phyloP scores from a whole-genome alignment of 2,329 filamentous ascomycete species.

The Arthroderma uncinatum region DNA sequence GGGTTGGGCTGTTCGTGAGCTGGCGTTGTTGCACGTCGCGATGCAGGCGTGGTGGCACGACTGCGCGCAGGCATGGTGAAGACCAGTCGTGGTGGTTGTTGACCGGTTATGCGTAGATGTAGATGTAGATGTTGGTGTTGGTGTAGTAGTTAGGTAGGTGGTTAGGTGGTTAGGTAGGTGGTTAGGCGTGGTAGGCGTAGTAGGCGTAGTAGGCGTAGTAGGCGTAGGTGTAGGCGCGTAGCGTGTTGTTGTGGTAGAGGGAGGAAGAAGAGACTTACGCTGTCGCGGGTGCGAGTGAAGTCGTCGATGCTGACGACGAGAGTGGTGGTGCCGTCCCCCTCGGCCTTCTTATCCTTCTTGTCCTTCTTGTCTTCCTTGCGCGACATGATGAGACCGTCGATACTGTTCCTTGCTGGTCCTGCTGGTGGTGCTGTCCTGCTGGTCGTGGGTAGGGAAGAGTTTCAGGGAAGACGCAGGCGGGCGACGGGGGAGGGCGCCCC shows the following conservation, averaged over 20 bases:
- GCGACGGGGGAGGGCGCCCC: background rate
- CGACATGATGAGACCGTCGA: slow-evolving; percentile 28
- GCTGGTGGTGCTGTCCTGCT: background rate
- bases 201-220: too few relatives aligned
- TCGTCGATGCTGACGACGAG: slow-evolving; percentile 52
- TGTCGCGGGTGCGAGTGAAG: slow-evolving; percentile 69
- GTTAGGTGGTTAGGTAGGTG: too few relatives aligned
- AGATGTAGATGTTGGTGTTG: background rate
- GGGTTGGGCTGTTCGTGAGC: too few relatives aligned
- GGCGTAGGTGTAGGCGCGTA: background rate
- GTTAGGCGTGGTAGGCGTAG: too few relatives aligned
- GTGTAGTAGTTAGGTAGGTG: too few relatives aligned
- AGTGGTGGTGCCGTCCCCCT: slow-evolving; percentile 22
- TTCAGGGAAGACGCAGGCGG: too few relatives aligned
- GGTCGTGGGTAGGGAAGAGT: background rate
- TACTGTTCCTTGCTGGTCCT: background rate
- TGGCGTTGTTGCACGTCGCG: too few relatives aligned
- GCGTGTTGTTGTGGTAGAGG: background rate
- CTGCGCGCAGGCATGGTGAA: background rate
- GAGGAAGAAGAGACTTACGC: slow-evolving; percentile 48
- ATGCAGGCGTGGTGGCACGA: background rate
- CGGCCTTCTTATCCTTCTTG: slow-evolving; percentile 16
- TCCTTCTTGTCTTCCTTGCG: slow-evolving; percentile 26
- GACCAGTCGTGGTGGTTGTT: background rate
- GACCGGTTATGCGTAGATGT: background rate